Conservation (phyloP, 768 basidiomycete species). For the Trametes cubensis region DNA sequence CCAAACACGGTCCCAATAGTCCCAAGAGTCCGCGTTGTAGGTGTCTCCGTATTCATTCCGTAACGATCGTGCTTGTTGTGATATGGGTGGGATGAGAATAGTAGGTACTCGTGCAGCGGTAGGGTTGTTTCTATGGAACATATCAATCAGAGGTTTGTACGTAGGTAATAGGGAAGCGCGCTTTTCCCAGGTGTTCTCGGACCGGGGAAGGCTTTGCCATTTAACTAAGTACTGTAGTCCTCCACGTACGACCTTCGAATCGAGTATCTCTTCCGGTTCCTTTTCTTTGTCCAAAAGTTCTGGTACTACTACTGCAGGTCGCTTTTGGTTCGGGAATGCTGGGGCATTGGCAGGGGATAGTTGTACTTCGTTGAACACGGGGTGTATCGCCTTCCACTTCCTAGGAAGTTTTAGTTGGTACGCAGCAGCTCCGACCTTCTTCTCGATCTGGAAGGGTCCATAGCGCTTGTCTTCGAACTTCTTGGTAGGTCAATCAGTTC, state of each 20-base stretch:
- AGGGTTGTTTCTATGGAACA: slow-evolving; percentile 19
- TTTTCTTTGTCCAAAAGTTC: slow-evolving; percentile 15
- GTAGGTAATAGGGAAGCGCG: not conserved
- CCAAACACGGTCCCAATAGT: not conserved
- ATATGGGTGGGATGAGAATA: not conserved
- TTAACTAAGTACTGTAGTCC: slow-evolving; percentile 31
- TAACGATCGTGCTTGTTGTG: not conserved
- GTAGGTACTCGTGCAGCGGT: slow-evolving; percentile 9
- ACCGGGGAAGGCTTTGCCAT: slow-evolving; percentile 31
- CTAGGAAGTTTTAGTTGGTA: slow-evolving; percentile 32
- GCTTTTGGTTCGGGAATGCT: slow-evolving; percentile 14
- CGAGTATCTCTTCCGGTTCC: slow-evolving; percentile 29
- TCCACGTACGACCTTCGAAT: slow-evolving; percentile 13
- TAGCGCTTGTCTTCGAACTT: slow-evolving; percentile 31
- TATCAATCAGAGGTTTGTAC: not conserved
- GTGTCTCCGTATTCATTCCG: not conserved
- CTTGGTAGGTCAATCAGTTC: slow-evolving; percentile 28
- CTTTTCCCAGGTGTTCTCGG: slow-evolving; percentile 27
- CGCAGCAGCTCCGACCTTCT: slow-evolving; percentile 27
- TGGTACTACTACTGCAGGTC: slow-evolving; percentile 17
- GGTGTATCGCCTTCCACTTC: slow-evolving; percentile 32
- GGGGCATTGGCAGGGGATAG: slow-evolving; percentile 22
- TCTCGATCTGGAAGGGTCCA: slow-evolving; percentile 32
- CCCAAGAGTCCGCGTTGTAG: not conserved
- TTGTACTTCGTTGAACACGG: slow-evolving; percentile 28